Percentiles rank a stretch among this genome's conserved stretches.
Conservation (phyloP, 1,284 basidiomycete species). For the Moesziomyces sp. region DNA sequence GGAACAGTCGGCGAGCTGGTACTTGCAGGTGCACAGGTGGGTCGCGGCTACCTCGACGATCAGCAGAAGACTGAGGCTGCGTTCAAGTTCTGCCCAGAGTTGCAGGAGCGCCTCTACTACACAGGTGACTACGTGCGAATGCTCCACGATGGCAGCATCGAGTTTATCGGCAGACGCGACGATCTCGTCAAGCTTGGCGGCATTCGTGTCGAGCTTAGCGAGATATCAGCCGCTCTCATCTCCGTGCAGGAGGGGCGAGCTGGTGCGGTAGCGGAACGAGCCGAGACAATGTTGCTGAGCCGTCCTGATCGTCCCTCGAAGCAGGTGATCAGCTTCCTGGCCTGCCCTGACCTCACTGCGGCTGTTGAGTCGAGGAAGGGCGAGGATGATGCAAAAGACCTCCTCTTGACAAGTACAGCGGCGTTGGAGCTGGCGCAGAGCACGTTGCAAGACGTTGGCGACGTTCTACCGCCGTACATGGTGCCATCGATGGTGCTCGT, state of each 20-base stretch:
- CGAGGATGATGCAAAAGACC: neutral
- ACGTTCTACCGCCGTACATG: slow-evolving; percentile 14
- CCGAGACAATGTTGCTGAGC: slow-evolving; percentile 15
- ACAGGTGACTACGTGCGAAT: slow-evolving; percentile 46
- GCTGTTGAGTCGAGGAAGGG: neutral
- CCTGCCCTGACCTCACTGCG: slow-evolving; percentile 7
- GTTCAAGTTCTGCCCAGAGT: slow-evolving; percentile 1
- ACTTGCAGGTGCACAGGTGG: slow-evolving; percentile 24
- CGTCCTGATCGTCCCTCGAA: slow-evolving; percentile 16
- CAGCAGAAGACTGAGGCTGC: slow-evolving; percentile 12
- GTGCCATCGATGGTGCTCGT: slow-evolving; percentile 14
- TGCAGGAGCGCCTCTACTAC: slow-evolving; percentile 24
- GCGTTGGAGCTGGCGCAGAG: slow-evolving; percentile 5
- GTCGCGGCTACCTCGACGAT: slow-evolving; percentile 26
- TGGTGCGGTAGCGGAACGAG: slow-evolving; percentile 1
- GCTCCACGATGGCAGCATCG: slow-evolving; percentile 56
- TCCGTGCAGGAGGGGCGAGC: neutral
- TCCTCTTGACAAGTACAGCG: slow-evolving; percentile 2
- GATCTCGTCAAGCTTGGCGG: slow-evolving; percentile 63
- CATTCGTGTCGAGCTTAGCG: slow-evolving; percentile 58
- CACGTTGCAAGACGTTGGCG: slow-evolving; percentile 1
- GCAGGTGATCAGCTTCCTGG: slow-evolving; percentile 19
- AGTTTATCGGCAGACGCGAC: slow-evolving; percentile 60
- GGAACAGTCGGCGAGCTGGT: slow-evolving; percentile 58
- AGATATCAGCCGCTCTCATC: slow-evolving; percentile 36